Evolutionary conservation across 306 rosid species (phyloP).

Genomic region (Fagus crenata): DNA sequence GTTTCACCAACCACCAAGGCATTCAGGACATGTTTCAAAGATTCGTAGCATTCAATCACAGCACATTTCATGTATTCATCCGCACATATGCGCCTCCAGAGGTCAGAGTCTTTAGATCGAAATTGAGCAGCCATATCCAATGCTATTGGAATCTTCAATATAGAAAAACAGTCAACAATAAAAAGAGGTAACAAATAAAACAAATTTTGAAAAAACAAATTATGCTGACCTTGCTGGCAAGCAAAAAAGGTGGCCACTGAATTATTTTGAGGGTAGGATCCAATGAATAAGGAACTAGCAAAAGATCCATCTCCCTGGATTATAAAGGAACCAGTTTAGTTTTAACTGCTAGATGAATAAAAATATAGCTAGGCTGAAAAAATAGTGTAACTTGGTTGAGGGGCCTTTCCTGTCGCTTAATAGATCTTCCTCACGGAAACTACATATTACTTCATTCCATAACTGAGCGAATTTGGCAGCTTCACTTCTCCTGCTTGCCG

Average conservation of each 20-base stretch:
- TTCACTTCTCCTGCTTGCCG: slow-evolving; percentile 87
- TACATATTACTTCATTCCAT: slow-evolving; percentile 95
- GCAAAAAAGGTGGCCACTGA: slow-evolving; percentile 98
- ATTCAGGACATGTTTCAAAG: slow-evolving; percentile 64
- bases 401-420: slow-evolving; percentile 81
- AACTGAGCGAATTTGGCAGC: slow-evolving; percentile 97
- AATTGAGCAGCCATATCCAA: slow-evolving; percentile 95
- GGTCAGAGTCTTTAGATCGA: slow-evolving; percentile 78
- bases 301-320: slow-evolving; percentile 94
- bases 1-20: slow-evolving; percentile 80
- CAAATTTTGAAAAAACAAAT: slow-evolving; percentile 21
- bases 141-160: slow-evolving; percentile 82
- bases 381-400: slow-evolving; percentile 26
- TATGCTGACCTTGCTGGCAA: slow-evolving; percentile 86
- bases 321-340: slow-evolving; percentile 38
- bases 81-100: slow-evolving; percentile 86
- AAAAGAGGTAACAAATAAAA: slow-evolving; percentile 26
- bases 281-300: slow-evolving; percentile 90
- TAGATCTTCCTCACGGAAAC: slow-evolving; percentile 97
- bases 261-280: slow-evolving; percentile 84
- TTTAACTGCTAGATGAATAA: slow-evolving; percentile 22
- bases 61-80: slow-evolving; percentile 97
- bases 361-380: slow-evolving; percentile 27
- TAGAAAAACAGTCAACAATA: slow-evolving; percentile 35
- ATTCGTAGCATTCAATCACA: slow-evolving; percentile 87